Evolutionary conservation across 768 basidiomycete species (phyloP).

Genomic region (Lentinula guzmanii): DNA sequence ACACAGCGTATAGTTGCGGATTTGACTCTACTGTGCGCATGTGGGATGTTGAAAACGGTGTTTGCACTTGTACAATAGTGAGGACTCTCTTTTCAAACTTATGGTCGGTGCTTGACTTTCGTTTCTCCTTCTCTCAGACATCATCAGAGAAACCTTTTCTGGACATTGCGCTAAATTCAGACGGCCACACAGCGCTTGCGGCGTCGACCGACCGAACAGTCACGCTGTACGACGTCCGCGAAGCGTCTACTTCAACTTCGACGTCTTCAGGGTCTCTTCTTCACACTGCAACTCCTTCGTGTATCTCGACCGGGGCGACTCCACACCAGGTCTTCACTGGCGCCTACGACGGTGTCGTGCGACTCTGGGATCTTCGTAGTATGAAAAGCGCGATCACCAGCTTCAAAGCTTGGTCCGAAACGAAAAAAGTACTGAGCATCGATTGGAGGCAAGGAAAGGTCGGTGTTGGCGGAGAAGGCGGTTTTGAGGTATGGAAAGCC

Average conservation of each 20-base stretch:
- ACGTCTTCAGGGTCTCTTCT: slow-evolving; percentile 35
- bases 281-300: slow-evolving; percentile 66
- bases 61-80: slow-evolving; percentile 68
- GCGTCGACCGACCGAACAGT: slow-evolving; percentile 74
- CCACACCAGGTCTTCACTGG: slow-evolving; percentile 61
- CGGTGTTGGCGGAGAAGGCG: slow-evolving; percentile 59
- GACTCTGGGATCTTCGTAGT: slow-evolving; percentile 77
- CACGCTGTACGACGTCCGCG: slow-evolving; percentile 63
- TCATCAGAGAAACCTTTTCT: slow-evolving; percentile 74
- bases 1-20: slow-evolving; percentile 65
- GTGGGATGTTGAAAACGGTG: slow-evolving; percentile 81
- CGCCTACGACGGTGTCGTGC: slow-evolving; percentile 70
- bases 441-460: slow-evolving; percentile 55
- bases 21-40: slow-evolving; percentile 86
- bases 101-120: neutral
- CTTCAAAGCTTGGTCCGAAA: slow-evolving; percentile 55
- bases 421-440: slow-evolving; percentile 51
- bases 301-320: slow-evolving; percentile 32
- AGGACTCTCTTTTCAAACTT: slow-evolving; percentile 18
- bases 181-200: slow-evolving; percentile 44
- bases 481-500: slow-evolving; percentile 59
- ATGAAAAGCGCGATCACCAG: slow-evolving; percentile 56
- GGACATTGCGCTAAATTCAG: slow-evolving; percentile 43
- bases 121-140: slow-evolving; percentile 30
- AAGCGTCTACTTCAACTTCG: slow-evolving; percentile 25